Conservation (phyloP, 129 eudicot species). For the Escallonia rubra region DNA sequence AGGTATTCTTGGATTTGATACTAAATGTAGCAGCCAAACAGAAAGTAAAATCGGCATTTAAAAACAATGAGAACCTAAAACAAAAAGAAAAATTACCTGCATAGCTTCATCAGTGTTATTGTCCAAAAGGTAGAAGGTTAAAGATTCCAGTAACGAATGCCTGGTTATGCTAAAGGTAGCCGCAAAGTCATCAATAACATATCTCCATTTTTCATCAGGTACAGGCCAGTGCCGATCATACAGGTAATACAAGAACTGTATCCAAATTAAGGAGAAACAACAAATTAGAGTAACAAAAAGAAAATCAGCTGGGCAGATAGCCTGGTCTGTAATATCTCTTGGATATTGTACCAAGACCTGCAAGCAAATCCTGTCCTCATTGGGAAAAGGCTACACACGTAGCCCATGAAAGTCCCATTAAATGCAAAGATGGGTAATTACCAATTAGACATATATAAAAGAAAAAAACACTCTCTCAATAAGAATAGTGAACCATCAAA, state of each 20-base stretch:
- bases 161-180: slow-evolving; percentile 73
- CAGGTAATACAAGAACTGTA: slow-evolving; percentile 75
- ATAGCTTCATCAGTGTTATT: slow-evolving; percentile 78
- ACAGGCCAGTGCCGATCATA: slow-evolving; percentile 88
- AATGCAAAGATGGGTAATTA: neutral
- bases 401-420: neutral
- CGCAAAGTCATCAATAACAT: slow-evolving; percentile 77
- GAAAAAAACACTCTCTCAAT: neutral
- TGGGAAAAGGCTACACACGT: neutral
- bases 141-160: slow-evolving; percentile 83
- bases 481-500: neutral
- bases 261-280: slow-evolving; percentile 31
- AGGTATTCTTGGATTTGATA: neutral
- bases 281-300: neutral
- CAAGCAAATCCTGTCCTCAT: neutral
- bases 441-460: neutral
- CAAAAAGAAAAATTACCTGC: slow-evolving; percentile 38
- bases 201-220: slow-evolving; percentile 76
- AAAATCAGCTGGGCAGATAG: neutral
- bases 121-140: slow-evolving; percentile 82
- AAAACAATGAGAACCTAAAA: neutral
- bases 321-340: neutral
- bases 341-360: neutral
- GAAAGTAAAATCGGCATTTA: neutral
- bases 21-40: neutral